Conservation (phyloP, 2,329 filamentous ascomycete genomes). For the Aspergillus thermomutatus region DNA sequence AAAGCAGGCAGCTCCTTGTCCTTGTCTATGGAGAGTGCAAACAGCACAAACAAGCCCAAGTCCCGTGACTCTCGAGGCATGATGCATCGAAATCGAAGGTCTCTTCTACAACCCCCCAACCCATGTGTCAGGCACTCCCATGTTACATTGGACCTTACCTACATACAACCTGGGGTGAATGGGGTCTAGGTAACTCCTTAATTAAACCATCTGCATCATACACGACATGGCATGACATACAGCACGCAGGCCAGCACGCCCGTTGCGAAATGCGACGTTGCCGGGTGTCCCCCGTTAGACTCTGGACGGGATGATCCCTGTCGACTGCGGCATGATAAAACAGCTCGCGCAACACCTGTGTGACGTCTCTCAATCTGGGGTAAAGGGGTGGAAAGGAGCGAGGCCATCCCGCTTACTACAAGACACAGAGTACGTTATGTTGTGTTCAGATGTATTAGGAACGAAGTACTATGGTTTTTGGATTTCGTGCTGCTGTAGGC, state of each 20-base stretch:
- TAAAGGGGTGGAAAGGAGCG: constrained; percentile 2
- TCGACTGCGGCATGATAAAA: constrained; percentile 17
- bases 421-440: not conserved
- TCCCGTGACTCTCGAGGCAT: not conserved
- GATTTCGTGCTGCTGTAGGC: not conserved
- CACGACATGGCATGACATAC: not conserved
- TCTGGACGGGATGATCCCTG: constrained; percentile 10
- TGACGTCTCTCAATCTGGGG: constrained; percentile 16
- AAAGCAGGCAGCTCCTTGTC: not conserved
- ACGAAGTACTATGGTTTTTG: not conserved
- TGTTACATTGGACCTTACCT: not conserved
- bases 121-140: not conserved
- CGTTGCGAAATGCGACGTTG: constrained; percentile 1
- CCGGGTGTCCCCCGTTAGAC: constrained; percentile 3
- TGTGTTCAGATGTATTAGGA: constrained; percentile 6
- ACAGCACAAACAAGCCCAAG: constrained; percentile 4
- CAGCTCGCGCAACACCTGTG: constrained; percentile 14
- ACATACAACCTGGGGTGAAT: not conserved
- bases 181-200: not conserved
- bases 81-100: not conserved
- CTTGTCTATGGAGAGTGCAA: constrained; percentile 1
- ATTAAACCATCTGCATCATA: constrained; percentile 9
- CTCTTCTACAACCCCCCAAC: not conserved
- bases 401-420: not conserved
- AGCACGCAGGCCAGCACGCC: constrained; percentile 2